Base-by-base conservation (phyloP, 1,284 basidiomycete species). In the Cutaneotrichosporon spelunceum region DNA sequence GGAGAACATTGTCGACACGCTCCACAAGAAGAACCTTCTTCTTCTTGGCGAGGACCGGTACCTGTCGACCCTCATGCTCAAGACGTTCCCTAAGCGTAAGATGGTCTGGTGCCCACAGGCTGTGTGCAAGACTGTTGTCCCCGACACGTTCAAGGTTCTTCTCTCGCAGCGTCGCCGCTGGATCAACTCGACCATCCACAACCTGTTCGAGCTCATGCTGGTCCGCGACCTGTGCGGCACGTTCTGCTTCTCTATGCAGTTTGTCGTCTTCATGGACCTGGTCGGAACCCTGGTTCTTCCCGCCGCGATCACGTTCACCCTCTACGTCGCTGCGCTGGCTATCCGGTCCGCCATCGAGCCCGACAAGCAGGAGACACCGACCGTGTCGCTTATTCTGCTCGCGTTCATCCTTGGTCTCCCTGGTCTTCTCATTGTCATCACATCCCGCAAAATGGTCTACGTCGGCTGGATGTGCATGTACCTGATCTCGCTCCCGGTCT, bases 151-250 rank as follows among this genome's bases (percentile, higher is more conserved):
- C 85, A 83, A 85, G 57, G 87, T 98, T 48, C 83, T 99, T 52
- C 85, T 99, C 26, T 97, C 93, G 4, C 95, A 99, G 77, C 90
- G 96, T 71, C 88, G 96, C 72, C 89, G 96, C 66, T 99, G 95
- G 96, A 99, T 99, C 82, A 99, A 99, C 82, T 97, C 93, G 64
- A 99, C 96, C 0, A 88, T 99, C 54, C 96, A 99, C 82, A 99
- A 99, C 73, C 82, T 99, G 53, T 89, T 91, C 61, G 96, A 99
- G 77, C 84, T 99, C 64, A 82, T 98, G 52, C 85, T 96, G 58
- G 95, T 99, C 36, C 88, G 93, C 52, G 94, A 99, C 78, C 86
- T 98, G 21, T 94, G 91, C 70, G 91, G 92, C 60, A 94, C 91
- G 3, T 94, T 93, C 86, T 96, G 92, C 81, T 94, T 95, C 84